Percentiles rank a stretch among this genome's conserved stretches.
These are phyloP conservation scores for Ogataea neopini DNA, from an alignment of 805 yeast genomes.

Conservation along the genomic window DNA sequence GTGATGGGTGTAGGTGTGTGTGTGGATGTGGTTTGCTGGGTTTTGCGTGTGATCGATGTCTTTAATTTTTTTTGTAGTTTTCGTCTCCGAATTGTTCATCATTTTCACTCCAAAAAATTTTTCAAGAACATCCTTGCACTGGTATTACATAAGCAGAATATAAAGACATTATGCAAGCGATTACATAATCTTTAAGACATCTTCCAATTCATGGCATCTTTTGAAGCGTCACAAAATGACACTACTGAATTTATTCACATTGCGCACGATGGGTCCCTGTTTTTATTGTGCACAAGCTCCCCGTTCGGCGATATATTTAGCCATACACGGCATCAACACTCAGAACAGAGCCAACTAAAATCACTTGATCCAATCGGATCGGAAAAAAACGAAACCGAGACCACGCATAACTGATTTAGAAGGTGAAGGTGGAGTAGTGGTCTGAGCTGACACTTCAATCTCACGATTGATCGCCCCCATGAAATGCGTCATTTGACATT, in stretches of 20 bases:
- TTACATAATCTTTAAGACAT: background rate
- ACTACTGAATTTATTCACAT: too few species aligned
- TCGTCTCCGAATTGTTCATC: background rate
- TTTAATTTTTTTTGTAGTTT: background rate
- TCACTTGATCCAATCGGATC: background rate
- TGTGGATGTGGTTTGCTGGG: too few species aligned
- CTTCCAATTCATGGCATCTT: background rate
- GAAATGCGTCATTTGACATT: background rate
- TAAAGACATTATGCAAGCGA: too few species aligned
- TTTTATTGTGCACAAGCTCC: too few species aligned
- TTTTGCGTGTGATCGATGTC: constrained; percentile 13
- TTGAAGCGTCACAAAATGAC: too few species aligned
- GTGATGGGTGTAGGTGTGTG: too few species aligned
- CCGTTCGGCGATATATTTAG: too few species aligned
- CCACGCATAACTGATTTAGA: too few species aligned
- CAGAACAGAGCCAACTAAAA: background rate
- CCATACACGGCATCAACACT: background rate
- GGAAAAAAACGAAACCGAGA: too few species aligned
- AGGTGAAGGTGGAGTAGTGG: too few species aligned
- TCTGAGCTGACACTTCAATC: too few species aligned
- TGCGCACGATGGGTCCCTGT: background rate
- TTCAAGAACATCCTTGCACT: background rate
- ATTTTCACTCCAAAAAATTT: background rate
- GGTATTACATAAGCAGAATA: background rate
- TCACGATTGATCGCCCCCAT: background rate